Percentiles rank a stretch among this genome's conserved stretches.
Evolutionary conservation across 2,329 filamentous ascomycete genomes (phyloP).

Genomic region (Paecilomyces niveus): DNA sequence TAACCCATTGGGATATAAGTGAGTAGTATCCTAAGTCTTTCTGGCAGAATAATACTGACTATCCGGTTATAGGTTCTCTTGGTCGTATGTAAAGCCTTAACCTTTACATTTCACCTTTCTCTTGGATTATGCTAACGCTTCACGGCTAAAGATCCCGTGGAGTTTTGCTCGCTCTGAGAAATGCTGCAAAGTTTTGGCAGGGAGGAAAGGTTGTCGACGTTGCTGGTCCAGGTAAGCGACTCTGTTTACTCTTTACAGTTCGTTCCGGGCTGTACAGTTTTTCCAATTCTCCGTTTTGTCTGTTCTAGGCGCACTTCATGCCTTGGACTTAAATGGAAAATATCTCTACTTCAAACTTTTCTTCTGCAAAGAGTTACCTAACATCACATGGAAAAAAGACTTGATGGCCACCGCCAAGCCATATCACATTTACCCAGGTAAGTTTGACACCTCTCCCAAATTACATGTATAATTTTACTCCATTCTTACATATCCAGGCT

Average conservation of each 20-base stretch:
- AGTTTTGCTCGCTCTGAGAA: slow-evolving; percentile 78
- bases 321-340: no score
- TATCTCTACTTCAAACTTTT: neutral
- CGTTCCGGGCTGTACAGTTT: no score
- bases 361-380: neutral
- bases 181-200: slow-evolving; percentile 76
- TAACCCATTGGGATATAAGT: slow-evolving; percentile 87
- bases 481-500: slow-evolving; percentile 30
- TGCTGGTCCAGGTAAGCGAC: slow-evolving; percentile 34
- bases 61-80: slow-evolving; percentile 54
- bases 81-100: slow-evolving; percentile 38
- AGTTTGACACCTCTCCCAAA: neutral
- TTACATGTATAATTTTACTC: neutral
- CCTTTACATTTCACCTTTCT: neutral
- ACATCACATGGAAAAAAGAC: slow-evolving; percentile 35
- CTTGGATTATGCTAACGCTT: neutral
- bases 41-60: neutral
- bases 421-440: slow-evolving; percentile 79
- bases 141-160: slow-evolving; percentile 53
- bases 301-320: no score
- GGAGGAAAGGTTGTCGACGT: slow-evolving; percentile 68
- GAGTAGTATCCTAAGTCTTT: neutral
- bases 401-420: slow-evolving; percentile 85
- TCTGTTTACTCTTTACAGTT: neutral
- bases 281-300: no score